Evolutionary conservation across 768 basidiomycete species (phyloP).

Genomic region (Pleurotus eryngii): DNA sequence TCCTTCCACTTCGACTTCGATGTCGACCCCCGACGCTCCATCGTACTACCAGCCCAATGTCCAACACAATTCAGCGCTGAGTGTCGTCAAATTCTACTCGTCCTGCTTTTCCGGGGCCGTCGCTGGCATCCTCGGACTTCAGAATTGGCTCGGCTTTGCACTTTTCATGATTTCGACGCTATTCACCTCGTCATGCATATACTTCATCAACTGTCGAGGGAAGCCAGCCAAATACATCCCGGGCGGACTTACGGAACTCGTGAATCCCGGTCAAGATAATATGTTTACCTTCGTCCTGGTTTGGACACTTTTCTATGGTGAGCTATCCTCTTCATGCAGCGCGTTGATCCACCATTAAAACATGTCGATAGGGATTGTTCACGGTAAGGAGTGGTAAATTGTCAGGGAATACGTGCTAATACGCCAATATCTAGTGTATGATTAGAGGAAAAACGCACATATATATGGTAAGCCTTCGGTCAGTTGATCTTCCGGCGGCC

Average conservation of each 20-base stretch:
- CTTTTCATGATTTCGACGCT: slow-evolving; percentile 70
- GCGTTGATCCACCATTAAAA: neutral
- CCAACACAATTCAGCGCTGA: slow-evolving; percentile 55
- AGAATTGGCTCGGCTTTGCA: slow-evolving; percentile 80
- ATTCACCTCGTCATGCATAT: slow-evolving; percentile 63
- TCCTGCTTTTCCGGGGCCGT: slow-evolving; percentile 84
- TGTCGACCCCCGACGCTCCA: slow-evolving; percentile 50
- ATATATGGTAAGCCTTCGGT: no score
- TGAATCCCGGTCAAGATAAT: slow-evolving; percentile 88
- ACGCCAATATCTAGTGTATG: no score
- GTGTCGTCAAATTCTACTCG: slow-evolving; percentile 75
- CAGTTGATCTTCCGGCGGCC: no score
- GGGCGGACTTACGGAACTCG: slow-evolving; percentile 62
- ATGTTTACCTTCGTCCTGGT: slow-evolving; percentile 86
- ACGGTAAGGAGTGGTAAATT: slow-evolving; percentile 34
- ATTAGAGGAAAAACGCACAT: no score
- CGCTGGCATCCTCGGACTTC: slow-evolving; percentile 85
- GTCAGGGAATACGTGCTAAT: no score
- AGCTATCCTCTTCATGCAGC: slow-evolving; percentile 20
- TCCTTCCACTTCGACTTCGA: slow-evolving; percentile 19
- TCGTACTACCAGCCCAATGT: slow-evolving; percentile 68
- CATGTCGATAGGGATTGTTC: slow-evolving; percentile 39
- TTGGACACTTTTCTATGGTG: slow-evolving; percentile 94
- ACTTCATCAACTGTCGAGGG: slow-evolving; percentile 68
- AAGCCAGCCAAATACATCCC: slow-evolving; percentile 59